A percentile compares a stretch with the other conserved stretches of the same genome.
phyloP scores from a whole-genome alignment of 345 rosid species.

The Pelargonium nanum region DNA sequence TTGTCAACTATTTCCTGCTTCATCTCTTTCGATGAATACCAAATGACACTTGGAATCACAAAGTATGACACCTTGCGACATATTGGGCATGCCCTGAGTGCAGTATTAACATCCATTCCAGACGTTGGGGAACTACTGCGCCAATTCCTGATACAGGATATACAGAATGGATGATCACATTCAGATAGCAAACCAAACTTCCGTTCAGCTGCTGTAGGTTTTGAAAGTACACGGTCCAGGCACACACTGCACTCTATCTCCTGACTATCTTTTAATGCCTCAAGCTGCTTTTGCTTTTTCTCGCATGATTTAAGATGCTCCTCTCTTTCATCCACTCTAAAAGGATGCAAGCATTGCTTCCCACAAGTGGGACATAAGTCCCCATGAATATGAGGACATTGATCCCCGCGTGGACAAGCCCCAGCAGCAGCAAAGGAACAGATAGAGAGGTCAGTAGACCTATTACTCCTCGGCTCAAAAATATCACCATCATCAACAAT shows the following conservation, averaged over 20 bases:
- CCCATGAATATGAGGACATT: constrained; percentile 82
- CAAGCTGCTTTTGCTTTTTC: constrained; percentile 64
- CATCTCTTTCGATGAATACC: constrained; percentile 77
- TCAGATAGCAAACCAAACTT: constrained; percentile 86
- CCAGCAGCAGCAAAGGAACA: constrained; percentile 91
- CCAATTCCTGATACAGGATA: constrained; percentile 84
- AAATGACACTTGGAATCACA: constrained; percentile 86
- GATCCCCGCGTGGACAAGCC: constrained; percentile 63
- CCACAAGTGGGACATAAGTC: constrained; percentile 77
- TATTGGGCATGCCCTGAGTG: constrained; percentile 82
- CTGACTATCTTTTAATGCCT: constrained; percentile 48
- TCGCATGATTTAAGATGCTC: constrained; percentile 66
- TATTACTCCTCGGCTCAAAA: constrained; percentile 27
- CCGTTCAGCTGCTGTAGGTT: constrained; percentile 54
- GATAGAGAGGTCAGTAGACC: constrained; percentile 50
- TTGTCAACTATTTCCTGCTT: constrained; percentile 65
- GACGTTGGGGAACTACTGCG: constrained; percentile 73
- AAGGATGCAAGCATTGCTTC: constrained; percentile 83
- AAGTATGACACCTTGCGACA: constrained; percentile 94
- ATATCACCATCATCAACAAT: constrained; percentile 20
- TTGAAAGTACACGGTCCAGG: constrained; percentile 65
- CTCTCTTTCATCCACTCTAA: constrained; percentile 63
- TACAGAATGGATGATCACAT: constrained; percentile 96
- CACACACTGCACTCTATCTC: constrained; percentile 72
- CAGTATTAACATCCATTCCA: constrained; percentile 77